These are phyloP conservation scores for Metschnikowia orientalis DNA, from an alignment of 805 yeast species.

Conservation along the genomic window DNA sequence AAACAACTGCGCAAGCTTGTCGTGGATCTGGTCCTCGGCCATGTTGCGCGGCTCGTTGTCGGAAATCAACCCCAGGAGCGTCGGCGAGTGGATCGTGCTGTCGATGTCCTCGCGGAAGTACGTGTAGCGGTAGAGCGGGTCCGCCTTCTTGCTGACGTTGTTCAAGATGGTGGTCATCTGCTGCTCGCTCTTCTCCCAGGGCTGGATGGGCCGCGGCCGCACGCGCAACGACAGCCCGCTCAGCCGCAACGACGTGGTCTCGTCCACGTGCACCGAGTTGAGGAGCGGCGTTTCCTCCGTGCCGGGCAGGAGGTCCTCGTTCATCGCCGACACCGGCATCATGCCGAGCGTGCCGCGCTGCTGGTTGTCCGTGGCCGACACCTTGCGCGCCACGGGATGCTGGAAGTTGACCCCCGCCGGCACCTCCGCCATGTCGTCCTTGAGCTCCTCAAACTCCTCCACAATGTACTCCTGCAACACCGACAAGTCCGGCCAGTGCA, in stretches of 20 bases:
- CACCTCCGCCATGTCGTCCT: conserved; percentile 20
- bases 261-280: conserved; percentile 28
- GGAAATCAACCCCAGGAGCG: conserved; percentile 64
- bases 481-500: conserved; percentile 78
- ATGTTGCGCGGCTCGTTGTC: conserved; percentile 10
- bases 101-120: conserved; percentile 87
- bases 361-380: conserved; percentile 5
- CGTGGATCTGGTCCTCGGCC: conserved; percentile 10
- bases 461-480: conserved; percentile 72
- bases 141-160: conserved; percentile 32
- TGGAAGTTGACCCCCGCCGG: conserved; percentile 33
- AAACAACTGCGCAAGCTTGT: conserved; percentile 9
- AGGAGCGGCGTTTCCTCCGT: conserved; percentile 30
- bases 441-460: conserved; percentile 51
- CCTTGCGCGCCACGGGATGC: conserved; percentile 27
- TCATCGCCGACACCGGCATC: conserved; percentile 2
- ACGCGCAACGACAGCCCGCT: conserved; percentile 42
- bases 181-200: conserved; percentile 54
- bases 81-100: conserved; percentile 86
- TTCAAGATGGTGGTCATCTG: conserved; percentile 29
- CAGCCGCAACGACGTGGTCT: conserved; percentile 39
- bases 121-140: conserved; percentile 62
- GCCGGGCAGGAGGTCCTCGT: conserved; percentile 12
- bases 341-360: conserved; percentile 2
- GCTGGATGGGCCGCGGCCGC: conserved; percentile 70